Evolutionary conservation across 345 rosid species (phyloP).

Genomic region (Nasturtium officinale): DNA sequence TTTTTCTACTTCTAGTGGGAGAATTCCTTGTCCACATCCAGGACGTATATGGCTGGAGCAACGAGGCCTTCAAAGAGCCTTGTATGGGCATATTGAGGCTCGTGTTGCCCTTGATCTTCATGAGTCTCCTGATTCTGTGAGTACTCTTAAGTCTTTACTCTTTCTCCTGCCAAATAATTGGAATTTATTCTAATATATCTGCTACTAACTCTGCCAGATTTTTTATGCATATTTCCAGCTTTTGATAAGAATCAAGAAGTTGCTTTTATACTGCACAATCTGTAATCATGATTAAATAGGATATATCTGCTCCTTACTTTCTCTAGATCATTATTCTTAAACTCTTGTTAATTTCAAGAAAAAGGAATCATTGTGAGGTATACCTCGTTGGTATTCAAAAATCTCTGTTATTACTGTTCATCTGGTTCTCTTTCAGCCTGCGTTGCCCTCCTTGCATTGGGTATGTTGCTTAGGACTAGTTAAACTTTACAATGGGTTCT

Average conservation of each 20-base stretch:
- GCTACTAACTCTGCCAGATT: neutral
- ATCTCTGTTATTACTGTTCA: neutral
- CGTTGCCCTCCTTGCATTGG: neutral
- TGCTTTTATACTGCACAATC: neutral
- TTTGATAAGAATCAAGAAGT: neutral
- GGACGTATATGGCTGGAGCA: conserved; percentile 98
- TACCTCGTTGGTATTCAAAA: neutral
- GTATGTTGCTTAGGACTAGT: neutral
- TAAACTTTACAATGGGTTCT: neutral
- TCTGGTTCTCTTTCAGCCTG: neutral
- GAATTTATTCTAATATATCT: neutral
- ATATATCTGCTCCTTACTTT: neutral
- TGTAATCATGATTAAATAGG: neutral
- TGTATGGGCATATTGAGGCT: conserved; percentile 99
- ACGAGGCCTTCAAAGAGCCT: conserved; percentile 86
- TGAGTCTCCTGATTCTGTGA: conserved; percentile 68
- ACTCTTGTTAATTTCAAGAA: neutral
- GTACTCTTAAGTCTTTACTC: conserved; percentile 28
- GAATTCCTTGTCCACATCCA: conserved; percentile 92
- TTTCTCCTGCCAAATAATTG: neutral
- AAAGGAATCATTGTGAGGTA: neutral
- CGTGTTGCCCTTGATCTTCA: conserved; percentile 93
- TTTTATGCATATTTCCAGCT: neutral
- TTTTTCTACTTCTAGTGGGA: conserved; percentile 55
- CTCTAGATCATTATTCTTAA: neutral